A percentile compares a stretch with the other conserved stretches of the same genome.
Evolutionary conservation across 257 asterid species (phyloP).

Genomic region (Nicotiana obtusifolia): DNA sequence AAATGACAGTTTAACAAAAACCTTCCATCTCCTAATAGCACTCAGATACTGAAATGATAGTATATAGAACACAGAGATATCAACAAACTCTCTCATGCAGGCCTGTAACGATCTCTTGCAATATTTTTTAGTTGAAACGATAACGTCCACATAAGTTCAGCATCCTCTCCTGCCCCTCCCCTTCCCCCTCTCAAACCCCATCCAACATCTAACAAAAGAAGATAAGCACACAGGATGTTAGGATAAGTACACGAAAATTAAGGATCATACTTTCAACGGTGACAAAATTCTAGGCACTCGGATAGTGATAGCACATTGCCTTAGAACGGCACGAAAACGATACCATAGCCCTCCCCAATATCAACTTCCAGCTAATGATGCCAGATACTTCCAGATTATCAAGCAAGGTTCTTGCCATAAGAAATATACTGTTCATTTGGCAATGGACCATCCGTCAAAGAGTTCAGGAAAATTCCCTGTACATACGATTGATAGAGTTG

Average conservation of each 20-base stretch:
- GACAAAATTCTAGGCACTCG: not conserved
- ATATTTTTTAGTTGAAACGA: not conserved
- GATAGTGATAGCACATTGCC: no score
- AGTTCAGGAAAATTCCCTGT: not conserved
- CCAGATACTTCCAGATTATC: not conserved
- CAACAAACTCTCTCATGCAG: not conserved
- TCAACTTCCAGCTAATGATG: no score
- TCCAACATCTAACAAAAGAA: no score
- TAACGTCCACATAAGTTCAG: not conserved
- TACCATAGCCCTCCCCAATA: no score
- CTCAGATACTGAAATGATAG: conserved; percentile 6
- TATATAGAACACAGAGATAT: not conserved
- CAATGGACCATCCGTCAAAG: not conserved
- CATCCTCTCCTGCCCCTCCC: not conserved
- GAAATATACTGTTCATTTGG: no score
- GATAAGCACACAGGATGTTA: no score
- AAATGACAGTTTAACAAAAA: no score
- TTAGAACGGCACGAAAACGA: no score
- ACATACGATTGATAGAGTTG: no score
- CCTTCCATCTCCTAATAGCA: not conserved
- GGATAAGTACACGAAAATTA: no score
- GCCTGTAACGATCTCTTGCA: not conserved
- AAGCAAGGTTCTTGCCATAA: not conserved
- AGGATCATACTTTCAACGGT: not conserved
- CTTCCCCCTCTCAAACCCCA: no score